Conservation (phyloP, 129 eudicot genomes). For the Lactuca saligna region DNA sequence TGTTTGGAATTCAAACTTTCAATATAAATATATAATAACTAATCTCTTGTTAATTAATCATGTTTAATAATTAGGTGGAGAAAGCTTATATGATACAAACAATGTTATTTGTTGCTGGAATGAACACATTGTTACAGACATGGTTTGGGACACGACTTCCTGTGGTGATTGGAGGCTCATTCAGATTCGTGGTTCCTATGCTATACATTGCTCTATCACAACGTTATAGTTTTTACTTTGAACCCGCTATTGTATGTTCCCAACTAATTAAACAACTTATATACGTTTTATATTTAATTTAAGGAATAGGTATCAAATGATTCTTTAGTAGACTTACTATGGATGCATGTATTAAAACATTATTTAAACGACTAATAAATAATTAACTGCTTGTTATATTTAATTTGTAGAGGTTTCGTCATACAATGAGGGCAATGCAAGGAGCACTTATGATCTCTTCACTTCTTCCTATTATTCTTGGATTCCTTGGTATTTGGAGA, state of each 20-base stretch:
- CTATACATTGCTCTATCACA: slow-evolving; percentile 51
- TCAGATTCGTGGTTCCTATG: slow-evolving; percentile 66
- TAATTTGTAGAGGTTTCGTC: slow-evolving; percentile 57
- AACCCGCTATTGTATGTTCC: slow-evolving; percentile 52
- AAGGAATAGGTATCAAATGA: neutral
- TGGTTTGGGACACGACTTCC: slow-evolving; percentile 77
- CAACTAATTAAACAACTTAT: neutral
- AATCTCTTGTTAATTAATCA: too few species aligned
- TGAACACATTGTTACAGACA: slow-evolving; percentile 80
- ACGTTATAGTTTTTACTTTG: slow-evolving; percentile 47
- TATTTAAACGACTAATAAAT: neutral
- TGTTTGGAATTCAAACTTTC: neutral
- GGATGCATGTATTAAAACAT: neutral
- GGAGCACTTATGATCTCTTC: slow-evolving; percentile 88
- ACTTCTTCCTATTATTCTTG: slow-evolving; percentile 59
- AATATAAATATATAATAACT: too few species aligned
- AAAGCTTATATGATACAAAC: slow-evolving; percentile 80
- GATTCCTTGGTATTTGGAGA: slow-evolving; percentile 89
- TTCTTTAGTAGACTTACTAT: neutral
- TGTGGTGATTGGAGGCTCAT: slow-evolving; percentile 82
- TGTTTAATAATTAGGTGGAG: slow-evolving; percentile 45
- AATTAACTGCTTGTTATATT: neutral
- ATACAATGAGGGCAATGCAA: slow-evolving; percentile 80
- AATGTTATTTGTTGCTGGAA: slow-evolving; percentile 70
- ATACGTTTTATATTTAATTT: neutral